Conservation (phyloP, 345 rosid species). For the Eucalyptus brandiana region DNA sequence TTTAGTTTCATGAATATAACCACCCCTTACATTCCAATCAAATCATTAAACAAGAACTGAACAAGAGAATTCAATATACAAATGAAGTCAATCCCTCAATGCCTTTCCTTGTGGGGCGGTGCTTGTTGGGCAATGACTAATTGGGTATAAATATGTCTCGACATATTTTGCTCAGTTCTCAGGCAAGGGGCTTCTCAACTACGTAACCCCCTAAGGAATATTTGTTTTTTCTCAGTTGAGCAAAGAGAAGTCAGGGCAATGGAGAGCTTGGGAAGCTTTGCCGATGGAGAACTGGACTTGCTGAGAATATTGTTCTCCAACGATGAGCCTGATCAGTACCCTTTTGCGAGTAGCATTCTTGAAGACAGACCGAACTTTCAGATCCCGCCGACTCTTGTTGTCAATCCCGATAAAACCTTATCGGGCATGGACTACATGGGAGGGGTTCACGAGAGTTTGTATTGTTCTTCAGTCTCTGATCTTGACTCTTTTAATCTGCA, state of each 20-base stretch:
- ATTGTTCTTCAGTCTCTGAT: neutral
- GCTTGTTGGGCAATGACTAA: neutral
- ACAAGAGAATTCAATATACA: neutral
- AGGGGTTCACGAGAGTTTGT: neutral
- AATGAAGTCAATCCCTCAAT: slow-evolving; percentile 23
- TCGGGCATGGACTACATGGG: neutral
- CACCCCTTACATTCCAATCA: neutral
- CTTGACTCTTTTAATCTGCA: slow-evolving; percentile 3
- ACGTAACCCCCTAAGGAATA: neutral
- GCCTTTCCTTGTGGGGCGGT: slow-evolving; percentile 1
- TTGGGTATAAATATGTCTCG: slow-evolving; percentile 16
- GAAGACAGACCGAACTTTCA: neutral
- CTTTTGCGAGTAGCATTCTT: slow-evolving; percentile 4
- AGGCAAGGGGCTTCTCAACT: neutral
- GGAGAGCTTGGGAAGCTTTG: neutral
- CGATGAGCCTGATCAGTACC: slow-evolving; percentile 23
- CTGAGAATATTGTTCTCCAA: slow-evolving; percentile 20
- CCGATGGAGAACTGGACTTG: slow-evolving; percentile 30
- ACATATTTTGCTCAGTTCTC: neutral
- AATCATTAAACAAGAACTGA: neutral
- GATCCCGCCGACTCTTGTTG: neutral
- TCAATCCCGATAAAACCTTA: neutral
- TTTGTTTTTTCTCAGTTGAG: neutral
- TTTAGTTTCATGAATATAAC: slow-evolving; percentile 19
- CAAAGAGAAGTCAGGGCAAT: neutral